A percentile compares a stretch with the other conserved stretches of the same genome.
Conservation (phyloP, 352 stramenopile genomes). For the Globisporangium viniferum region DNA sequence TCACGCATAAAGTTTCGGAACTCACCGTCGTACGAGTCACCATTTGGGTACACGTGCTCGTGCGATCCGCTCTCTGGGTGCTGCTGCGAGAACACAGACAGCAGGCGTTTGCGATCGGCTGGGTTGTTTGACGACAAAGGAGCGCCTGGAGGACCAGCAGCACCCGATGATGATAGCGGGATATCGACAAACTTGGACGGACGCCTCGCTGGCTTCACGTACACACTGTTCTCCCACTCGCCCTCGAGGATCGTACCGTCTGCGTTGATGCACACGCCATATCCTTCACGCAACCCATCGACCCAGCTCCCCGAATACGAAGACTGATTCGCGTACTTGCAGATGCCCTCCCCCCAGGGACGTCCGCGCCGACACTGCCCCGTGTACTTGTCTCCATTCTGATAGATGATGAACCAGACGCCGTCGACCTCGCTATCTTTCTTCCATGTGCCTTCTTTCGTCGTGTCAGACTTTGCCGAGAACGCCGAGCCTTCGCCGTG, state of each 20-base stretch:
- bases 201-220: constrained; percentile 38
- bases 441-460: constrained; percentile 68
- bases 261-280: constrained; percentile 57
- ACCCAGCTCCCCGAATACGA: constrained; percentile 87
- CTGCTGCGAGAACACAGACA: constrained; percentile 12
- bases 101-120: constrained; percentile 1
- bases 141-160: constrained; percentile 8
- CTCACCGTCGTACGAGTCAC: constrained; percentile 72
- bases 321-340: constrained; percentile 88
- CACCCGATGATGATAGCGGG: constrained; percentile 25
- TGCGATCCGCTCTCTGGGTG: constrained; percentile 35
- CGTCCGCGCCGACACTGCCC: constrained; percentile 52
- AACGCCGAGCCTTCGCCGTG: constrained; percentile 61
- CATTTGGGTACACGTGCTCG: constrained; percentile 51
- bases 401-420: constrained; percentile 66
- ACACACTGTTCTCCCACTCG: constrained; percentile 71
- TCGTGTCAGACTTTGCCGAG: constrained; percentile 53
- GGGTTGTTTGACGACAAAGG: not conserved
- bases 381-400: constrained; percentile 78
- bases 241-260: constrained; percentile 68
- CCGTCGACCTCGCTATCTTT: constrained; percentile 55
- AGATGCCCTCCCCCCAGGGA: constrained; percentile 78
- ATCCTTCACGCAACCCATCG: constrained; percentile 75
- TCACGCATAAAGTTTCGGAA: constrained; percentile 46
- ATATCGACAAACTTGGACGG: constrained; percentile 66